A percentile compares a stretch with the other conserved stretches of the same genome.
phyloP scores from a whole-genome alignment of 2,329 filamentous ascomycete genomes.

The Tricladium varicosporioides region DNA sequence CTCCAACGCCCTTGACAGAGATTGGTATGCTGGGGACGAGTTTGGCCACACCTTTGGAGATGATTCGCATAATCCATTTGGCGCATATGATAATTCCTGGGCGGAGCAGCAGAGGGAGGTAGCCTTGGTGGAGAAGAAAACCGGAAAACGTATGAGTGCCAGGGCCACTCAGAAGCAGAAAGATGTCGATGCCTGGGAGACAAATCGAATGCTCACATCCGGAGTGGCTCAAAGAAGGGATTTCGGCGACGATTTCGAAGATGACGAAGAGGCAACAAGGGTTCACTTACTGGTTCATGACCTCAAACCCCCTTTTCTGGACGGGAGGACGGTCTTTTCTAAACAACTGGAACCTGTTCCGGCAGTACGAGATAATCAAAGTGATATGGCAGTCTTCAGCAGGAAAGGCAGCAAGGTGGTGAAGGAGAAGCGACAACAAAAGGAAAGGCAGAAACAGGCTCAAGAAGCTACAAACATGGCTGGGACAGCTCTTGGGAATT shows the following conservation, averaged over 20 bases:
- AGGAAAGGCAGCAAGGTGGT: constrained; percentile 93
- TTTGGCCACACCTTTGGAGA: constrained; percentile 83
- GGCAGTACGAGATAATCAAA: constrained; percentile 88
- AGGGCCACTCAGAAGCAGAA: constrained; percentile 82
- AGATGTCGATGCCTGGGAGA: constrained; percentile 97
- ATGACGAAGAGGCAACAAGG: constrained; percentile 86
- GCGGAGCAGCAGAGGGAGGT: constrained; percentile 72
- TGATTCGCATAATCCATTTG: constrained; percentile 90
- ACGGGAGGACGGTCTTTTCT: constrained; percentile 93
- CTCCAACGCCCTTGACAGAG: constrained; percentile 74
- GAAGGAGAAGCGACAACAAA: constrained; percentile 84
- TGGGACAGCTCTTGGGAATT: constrained; percentile 86
- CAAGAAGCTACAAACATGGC: constrained; percentile 92
- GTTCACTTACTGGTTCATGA: constrained; percentile 93
- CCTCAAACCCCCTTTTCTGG: constrained; percentile 87
- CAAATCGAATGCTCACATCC: constrained; percentile 95
- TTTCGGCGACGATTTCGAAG: constrained; percentile 76
- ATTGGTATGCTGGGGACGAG: constrained; percentile 91
- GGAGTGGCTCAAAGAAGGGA: constrained; percentile 90
- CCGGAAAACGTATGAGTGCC: constrained; percentile 68
- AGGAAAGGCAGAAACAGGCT: constrained; percentile 89
- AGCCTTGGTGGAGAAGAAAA: constrained; percentile 76
- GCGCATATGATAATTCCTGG: constrained; percentile 68
- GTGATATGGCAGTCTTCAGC: constrained; percentile 98
- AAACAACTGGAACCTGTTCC: constrained; percentile 95